phyloP scores from a whole-genome alignment of 2,329 filamentous ascomycete genomes.

The Conoideocrella luteorostrata region DNA sequence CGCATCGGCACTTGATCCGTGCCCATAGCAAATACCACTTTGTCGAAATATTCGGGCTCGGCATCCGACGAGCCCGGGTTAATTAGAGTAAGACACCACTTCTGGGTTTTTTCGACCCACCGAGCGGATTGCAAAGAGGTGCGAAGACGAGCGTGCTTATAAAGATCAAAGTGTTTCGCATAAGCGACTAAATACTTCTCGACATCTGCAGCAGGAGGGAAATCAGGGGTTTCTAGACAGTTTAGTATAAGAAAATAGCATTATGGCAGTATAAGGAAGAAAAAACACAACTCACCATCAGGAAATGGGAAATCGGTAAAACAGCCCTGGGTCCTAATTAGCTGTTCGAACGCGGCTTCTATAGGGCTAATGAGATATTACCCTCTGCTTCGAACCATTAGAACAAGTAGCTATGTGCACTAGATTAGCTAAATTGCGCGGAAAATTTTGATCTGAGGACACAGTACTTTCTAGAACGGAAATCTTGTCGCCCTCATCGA shows the following conservation, averaged over 20 bases:
- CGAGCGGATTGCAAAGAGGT: conserved; percentile 14
- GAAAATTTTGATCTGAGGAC: too few relatives aligned
- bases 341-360: too few relatives aligned
- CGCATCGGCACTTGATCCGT: conserved; percentile 28
- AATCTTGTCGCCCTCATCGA: not conserved
- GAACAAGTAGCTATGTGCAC: conserved; percentile 17
- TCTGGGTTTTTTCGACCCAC: conserved; percentile 2
- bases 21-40: conserved; percentile 30
- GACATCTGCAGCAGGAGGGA: conserved; percentile 19
- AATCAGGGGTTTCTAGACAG: conserved; percentile 8
- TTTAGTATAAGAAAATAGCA: not conserved
- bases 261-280: not conserved
- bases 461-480: not conserved
- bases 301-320: conserved; percentile 31
- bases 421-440: too few relatives aligned
- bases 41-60: conserved; percentile 25
- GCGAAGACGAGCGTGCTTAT: conserved; percentile 20
- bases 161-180: conserved; percentile 26
- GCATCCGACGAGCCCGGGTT: not conserved
- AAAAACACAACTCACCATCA: conserved; percentile 10
- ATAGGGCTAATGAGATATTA: conserved; percentile 10
- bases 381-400: conserved; percentile 18
- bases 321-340: conserved; percentile 19
- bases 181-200: conserved; percentile 28
- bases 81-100: not conserved